Evolutionary conservation across 768 basidiomycete species (phyloP).

Genomic region (Cystobasidium tubakii): DNA sequence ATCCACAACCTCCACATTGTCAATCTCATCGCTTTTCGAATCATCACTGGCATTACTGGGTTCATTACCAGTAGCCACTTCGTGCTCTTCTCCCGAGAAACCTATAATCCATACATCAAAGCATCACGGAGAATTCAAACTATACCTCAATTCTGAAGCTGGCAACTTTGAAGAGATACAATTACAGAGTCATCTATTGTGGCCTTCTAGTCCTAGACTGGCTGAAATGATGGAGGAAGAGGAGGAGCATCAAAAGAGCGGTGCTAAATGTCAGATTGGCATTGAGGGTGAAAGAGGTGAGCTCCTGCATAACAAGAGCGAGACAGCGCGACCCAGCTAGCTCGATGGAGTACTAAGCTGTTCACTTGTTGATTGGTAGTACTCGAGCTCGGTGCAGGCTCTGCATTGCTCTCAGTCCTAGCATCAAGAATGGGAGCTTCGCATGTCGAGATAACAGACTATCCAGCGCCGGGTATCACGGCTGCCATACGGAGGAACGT

Average conservation of each 20-base stretch:
- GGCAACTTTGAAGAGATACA: neutral
- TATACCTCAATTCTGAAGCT: neutral
- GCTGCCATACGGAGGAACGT: conserved; percentile 15
- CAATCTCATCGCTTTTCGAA: conserved; percentile 21
- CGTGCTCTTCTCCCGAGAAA: neutral
- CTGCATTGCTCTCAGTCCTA: conserved; percentile 4
- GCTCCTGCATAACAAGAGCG: too few species aligned
- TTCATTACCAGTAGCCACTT: conserved; percentile 20
- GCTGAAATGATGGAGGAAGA: conserved; percentile 19
- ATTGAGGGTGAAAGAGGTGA: conserved; percentile 12
- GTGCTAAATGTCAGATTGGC: neutral
- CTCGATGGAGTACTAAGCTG: neutral
- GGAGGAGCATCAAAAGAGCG: neutral
- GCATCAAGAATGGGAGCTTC: conserved; percentile 1
- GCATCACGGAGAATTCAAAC: neutral
- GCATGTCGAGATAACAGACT: conserved; percentile 25
- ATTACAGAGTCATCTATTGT: conserved; percentile 34
- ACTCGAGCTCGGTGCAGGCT: conserved; percentile 32
- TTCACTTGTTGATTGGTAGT: neutral
- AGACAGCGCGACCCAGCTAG: too few species aligned
- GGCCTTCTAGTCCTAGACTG: conserved; percentile 25
- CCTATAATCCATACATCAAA: neutral
- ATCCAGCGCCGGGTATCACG: conserved; percentile 14
- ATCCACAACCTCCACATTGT: conserved; percentile 5
- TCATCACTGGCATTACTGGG: conserved; percentile 10